phyloP scores from a whole-genome alignment of 306 rosid genomes.

The Cucumis melo region DNA sequence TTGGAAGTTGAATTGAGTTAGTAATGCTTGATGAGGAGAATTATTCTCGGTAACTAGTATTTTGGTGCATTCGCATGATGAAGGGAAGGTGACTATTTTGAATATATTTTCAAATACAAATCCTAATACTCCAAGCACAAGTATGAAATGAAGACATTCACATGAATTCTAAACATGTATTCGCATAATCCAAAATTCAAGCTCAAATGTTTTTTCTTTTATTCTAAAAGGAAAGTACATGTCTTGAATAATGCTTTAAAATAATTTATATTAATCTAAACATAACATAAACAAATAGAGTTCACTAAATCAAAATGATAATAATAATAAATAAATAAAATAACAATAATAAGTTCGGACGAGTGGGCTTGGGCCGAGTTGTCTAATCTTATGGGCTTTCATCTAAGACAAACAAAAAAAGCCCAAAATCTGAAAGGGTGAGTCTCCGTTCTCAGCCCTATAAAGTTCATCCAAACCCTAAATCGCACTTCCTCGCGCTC shows the following conservation, averaged over 20 bases:
- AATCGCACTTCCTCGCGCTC: background rate
- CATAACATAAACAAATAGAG: too few relatives aligned
- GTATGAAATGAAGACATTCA: background rate
- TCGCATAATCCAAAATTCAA: background rate
- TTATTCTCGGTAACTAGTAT: background rate
- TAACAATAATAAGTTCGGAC: too few relatives aligned
- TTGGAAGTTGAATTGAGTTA: too few relatives aligned
- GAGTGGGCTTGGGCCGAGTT: background rate
- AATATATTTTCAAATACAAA: background rate
- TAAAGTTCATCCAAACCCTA: slow-evolving; percentile 26
- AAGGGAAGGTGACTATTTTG: background rate
- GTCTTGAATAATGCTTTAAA: too few relatives aligned
- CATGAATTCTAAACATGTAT: background rate
- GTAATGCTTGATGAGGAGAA: too few relatives aligned
- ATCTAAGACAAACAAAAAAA: background rate
- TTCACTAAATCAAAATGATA: too few relatives aligned
- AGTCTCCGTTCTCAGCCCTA: background rate
- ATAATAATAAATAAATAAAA: too few relatives aligned
- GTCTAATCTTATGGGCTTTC: background rate
- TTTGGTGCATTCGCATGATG: background rate
- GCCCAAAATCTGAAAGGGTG: background rate
- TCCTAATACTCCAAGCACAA: background rate
- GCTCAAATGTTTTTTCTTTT: background rate
- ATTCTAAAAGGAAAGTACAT: too few relatives aligned
- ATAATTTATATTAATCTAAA: too few relatives aligned